These are phyloP conservation scores for Tardiomyces depauwii DNA, from an alignment of 1,139 yeast genomes.

Conservation along the genomic window DNA sequence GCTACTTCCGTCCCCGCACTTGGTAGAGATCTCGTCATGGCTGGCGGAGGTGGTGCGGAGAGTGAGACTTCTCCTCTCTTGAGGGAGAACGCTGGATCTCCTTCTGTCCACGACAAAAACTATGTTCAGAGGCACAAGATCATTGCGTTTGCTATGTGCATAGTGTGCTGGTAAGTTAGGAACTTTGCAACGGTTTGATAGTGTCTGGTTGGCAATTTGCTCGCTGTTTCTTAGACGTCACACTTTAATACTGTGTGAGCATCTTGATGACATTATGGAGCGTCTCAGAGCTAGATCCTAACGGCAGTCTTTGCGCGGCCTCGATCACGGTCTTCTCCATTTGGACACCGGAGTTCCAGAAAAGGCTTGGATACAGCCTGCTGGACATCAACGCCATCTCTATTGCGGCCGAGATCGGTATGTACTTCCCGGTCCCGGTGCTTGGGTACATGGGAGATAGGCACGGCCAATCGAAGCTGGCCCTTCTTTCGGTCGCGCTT, in stretches of 20 bases:
- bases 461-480: slow-evolving; percentile 70
- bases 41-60: background rate
- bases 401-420: slow-evolving; percentile 65
- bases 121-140: slow-evolving; percentile 2
- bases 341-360: slow-evolving; percentile 60
- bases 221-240: background rate
- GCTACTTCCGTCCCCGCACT: too few species aligned
- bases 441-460: slow-evolving; percentile 77
- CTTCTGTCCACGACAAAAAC: background rate
- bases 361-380: slow-evolving; percentile 47
- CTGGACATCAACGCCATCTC: slow-evolving; percentile 70
- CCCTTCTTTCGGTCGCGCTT: slow-evolving; percentile 48
- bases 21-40: background rate
- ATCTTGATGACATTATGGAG: too few species aligned
- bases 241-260: too few species aligned
- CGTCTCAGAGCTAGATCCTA: too few species aligned
- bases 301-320: slow-evolving; percentile 47
- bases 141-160: slow-evolving; percentile 10
- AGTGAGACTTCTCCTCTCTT: background rate
- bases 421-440: slow-evolving; percentile 75
- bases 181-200: too few species aligned
- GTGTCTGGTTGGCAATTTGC: background rate
- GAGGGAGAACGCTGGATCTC: background rate
- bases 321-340: slow-evolving; percentile 73
- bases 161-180: slow-evolving; percentile 13